Evolutionary conservation across 768 basidiomycete species (phyloP).

Genomic region (Pisolithus microcarpus): DNA sequence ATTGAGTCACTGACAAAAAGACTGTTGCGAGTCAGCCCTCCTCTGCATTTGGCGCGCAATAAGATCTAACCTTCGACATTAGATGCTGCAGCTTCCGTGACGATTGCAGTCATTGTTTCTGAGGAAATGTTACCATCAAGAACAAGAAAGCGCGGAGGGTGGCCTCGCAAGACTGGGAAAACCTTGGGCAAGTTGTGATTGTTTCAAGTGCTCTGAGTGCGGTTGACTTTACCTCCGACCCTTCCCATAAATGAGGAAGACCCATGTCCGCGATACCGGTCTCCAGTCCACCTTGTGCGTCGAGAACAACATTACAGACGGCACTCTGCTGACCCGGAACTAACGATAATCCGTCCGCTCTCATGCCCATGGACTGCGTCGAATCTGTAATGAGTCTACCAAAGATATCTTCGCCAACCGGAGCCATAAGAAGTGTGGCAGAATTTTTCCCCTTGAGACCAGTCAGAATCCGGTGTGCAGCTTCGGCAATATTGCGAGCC

Average conservation of each 20-base stretch:
- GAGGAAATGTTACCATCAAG: slow-evolving; percentile 72
- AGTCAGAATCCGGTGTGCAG: slow-evolving; percentile 60
- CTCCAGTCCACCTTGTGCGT: slow-evolving; percentile 59
- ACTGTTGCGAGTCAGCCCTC: slow-evolving; percentile 33
- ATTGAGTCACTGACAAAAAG: slow-evolving; percentile 55
- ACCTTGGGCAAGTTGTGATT: slow-evolving; percentile 34
- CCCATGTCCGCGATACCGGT: slow-evolving; percentile 94
- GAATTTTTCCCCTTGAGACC: slow-evolving; percentile 17
- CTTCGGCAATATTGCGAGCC: slow-evolving; percentile 91
- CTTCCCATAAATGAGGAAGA: slow-evolving; percentile 46
- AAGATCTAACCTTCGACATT: slow-evolving; percentile 46
- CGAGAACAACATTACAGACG: slow-evolving; percentile 82
- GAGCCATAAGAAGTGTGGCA: slow-evolving; percentile 60
- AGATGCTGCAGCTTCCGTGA: slow-evolving; percentile 42
- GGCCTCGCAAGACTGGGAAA: slow-evolving; percentile 37
- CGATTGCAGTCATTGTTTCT: slow-evolving; percentile 42
- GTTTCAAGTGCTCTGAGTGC: not conserved
- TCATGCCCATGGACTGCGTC: slow-evolving; percentile 59
- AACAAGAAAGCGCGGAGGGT: slow-evolving; percentile 53
- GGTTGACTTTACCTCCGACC: slow-evolving; percentile 33
- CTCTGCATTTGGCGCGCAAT: not conserved
- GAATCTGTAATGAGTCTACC: slow-evolving; percentile 59
- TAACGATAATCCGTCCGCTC: slow-evolving; percentile 69
- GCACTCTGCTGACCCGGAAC: slow-evolving; percentile 47
- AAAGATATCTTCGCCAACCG: slow-evolving; percentile 71